Conservation (phyloP, 352 stramenopile species). For the Phytopythium aichiense region DNA sequence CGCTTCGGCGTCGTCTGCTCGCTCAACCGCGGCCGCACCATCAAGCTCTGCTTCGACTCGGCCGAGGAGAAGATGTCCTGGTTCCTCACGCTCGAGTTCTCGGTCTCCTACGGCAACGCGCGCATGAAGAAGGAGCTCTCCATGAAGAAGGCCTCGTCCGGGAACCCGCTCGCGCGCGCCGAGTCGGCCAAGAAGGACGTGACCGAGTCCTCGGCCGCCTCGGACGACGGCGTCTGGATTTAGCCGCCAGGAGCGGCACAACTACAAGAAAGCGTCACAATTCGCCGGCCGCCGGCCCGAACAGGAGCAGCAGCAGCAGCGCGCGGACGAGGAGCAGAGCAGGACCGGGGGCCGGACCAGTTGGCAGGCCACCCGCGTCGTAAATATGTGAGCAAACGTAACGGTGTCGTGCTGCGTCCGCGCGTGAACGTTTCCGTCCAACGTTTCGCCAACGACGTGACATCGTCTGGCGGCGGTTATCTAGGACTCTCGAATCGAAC, state of each 20-base stretch:
- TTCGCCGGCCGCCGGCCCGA: neutral
- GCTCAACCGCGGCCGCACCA: conserved; percentile 63
- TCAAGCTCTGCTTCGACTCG: conserved; percentile 77
- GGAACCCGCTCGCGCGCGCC: conserved; percentile 32
- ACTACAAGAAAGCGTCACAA: neutral
- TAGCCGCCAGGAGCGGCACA: conserved; percentile 14
- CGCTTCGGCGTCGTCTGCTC: conserved; percentile 65
- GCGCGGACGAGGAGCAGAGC: too few species aligned
- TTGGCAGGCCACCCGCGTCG: neutral
- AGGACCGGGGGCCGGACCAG: too few species aligned
- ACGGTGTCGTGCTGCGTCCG: neutral
- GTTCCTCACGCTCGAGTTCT: conserved; percentile 77
- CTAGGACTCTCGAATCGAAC: too few species aligned
- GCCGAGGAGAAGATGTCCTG: conserved; percentile 82
- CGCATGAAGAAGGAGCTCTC: conserved; percentile 73
- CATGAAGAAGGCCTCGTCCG: conserved; percentile 33
- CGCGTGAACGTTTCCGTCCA: too few species aligned
- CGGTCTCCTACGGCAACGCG: conserved; percentile 55
- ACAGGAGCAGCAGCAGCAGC: too few species aligned
- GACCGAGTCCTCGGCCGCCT: conserved; percentile 16
- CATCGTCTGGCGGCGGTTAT: too few species aligned
- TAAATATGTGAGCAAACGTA: conserved; percentile 6
- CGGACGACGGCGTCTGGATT: conserved; percentile 75
- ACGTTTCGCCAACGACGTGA: too few species aligned
- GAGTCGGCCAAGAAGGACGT: conserved; percentile 31